Conservation (phyloP, 75 land plant species). For the Chamaecyparis obtusa region DNA sequence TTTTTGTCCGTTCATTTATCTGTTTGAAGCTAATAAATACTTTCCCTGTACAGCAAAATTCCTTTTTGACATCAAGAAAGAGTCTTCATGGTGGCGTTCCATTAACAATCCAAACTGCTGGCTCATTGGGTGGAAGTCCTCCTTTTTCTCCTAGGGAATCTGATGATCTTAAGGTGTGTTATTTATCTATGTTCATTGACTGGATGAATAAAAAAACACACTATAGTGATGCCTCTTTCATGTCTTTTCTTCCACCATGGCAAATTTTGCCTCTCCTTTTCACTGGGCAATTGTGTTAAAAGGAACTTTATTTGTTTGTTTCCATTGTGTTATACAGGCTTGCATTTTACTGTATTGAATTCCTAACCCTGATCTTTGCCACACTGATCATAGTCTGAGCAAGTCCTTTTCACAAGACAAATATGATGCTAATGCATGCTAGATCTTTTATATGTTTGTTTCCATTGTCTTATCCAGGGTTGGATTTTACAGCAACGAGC, state of each 20-base stretch:
- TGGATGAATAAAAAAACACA: neutral
- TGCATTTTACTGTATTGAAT: neutral
- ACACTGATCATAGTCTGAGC: neutral
- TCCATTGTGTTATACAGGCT: neutral
- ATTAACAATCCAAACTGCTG: slow-evolving; percentile 4
- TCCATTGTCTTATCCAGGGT: neutral
- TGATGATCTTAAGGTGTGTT: slow-evolving; percentile 32
- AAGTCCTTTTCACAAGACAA: neutral
- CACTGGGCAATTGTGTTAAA: neutral
- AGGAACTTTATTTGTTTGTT: neutral
- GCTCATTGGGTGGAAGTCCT: slow-evolving; percentile 34
- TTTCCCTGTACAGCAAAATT: neutral
- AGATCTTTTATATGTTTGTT: neutral
- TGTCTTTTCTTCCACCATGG: neutral
- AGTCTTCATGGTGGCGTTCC: slow-evolving; percentile 7
- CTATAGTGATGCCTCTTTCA: neutral
- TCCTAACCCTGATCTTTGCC: neutral
- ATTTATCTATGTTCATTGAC: neutral
- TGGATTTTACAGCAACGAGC: slow-evolving; percentile 8
- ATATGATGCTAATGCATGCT: too few species aligned
- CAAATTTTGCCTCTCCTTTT: neutral
- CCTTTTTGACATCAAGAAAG: slow-evolving; percentile 9
- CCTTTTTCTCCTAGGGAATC: slow-evolving; percentile 57
- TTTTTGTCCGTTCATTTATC: neutral
- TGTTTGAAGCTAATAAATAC: neutral